phyloP scores from a whole-genome alignment of 805 yeast genomes.

The Saccharomyces jurei region DNA sequence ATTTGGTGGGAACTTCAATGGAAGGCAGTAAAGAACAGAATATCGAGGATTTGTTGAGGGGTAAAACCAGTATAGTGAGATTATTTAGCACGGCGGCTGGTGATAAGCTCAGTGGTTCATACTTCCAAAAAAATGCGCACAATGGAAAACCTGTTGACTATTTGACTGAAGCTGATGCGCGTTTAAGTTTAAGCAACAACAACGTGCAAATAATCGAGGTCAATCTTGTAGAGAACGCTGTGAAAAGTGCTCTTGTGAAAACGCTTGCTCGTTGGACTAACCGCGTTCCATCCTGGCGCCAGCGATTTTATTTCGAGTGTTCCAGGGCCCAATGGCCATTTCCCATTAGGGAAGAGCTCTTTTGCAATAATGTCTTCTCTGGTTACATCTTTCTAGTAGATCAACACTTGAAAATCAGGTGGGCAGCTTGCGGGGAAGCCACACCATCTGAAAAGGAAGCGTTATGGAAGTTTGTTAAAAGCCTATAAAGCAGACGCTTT shows the following conservation, averaged over 20 bases:
- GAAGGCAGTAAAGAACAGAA: slow-evolving; percentile 22
- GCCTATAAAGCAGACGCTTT: slow-evolving; percentile 32
- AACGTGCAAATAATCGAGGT: slow-evolving; percentile 65
- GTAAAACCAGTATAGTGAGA: slow-evolving; percentile 25
- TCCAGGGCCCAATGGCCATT: slow-evolving; percentile 52
- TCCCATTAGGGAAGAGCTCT: slow-evolving; percentile 48
- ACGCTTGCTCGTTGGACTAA: slow-evolving; percentile 39
- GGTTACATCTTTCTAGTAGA: slow-evolving; percentile 83
- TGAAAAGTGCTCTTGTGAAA: slow-evolving; percentile 58
- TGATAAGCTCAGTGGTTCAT: slow-evolving; percentile 53
- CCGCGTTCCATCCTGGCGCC: slow-evolving; percentile 42
- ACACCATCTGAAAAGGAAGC: slow-evolving; percentile 53
- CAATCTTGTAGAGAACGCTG: slow-evolving; percentile 62
- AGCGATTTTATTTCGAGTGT: slow-evolving; percentile 52
- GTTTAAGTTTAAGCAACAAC: slow-evolving; percentile 3
- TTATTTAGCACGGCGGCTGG: slow-evolving; percentile 44
- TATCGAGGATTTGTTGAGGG: slow-evolving; percentile 26
- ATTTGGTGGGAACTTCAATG: slow-evolving; percentile 53
- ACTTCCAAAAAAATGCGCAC: slow-evolving; percentile 38
- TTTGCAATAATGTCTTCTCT: slow-evolving; percentile 66
- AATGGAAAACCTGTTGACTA: slow-evolving; percentile 8
- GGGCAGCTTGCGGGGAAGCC: slow-evolving; percentile 87
- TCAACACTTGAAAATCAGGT: slow-evolving; percentile 62
- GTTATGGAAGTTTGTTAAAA: slow-evolving; percentile 59
- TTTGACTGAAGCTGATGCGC: background rate